These are phyloP conservation scores for Solanum ossicruentum DNA, from an alignment of 257 asterid genomes.

Conservation along the genomic window DNA sequence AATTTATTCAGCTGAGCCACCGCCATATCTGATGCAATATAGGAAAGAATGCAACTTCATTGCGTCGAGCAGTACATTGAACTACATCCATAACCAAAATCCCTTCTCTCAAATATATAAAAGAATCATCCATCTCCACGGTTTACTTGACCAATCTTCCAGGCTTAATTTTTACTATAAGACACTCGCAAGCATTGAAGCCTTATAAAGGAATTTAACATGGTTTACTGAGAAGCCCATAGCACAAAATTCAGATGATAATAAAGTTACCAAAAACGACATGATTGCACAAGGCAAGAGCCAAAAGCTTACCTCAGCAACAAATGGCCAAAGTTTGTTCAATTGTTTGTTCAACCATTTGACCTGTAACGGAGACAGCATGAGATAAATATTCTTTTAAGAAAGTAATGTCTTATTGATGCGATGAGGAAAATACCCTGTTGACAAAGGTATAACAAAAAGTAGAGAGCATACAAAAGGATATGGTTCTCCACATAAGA, in stretches of 20 bases:
- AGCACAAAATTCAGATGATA: not conserved
- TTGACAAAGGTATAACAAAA: not conserved
- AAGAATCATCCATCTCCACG: not conserved
- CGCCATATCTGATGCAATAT: not conserved
- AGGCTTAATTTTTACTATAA: not conserved
- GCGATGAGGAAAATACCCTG: not conserved
- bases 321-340: conserved; percentile 85
- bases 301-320: conserved; percentile 80
- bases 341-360: conserved; percentile 94
- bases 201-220: not conserved
- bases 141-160: not conserved
- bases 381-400: not conserved
- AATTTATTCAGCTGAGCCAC: not conserved
- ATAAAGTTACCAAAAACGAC: not conserved
- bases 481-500: not conserved
- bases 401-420: not conserved
- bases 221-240: not conserved
- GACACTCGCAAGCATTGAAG: not conserved
- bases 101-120: not conserved
- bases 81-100: not conserved
- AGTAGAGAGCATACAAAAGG: not conserved
- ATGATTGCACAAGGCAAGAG: not conserved
- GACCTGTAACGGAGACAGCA: conserved; percentile 38
- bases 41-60: not conserved
- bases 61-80: not conserved